phyloP scores from a whole-genome alignment of 2,329 filamentous ascomycete species.

The Penicillium brasilianum region DNA sequence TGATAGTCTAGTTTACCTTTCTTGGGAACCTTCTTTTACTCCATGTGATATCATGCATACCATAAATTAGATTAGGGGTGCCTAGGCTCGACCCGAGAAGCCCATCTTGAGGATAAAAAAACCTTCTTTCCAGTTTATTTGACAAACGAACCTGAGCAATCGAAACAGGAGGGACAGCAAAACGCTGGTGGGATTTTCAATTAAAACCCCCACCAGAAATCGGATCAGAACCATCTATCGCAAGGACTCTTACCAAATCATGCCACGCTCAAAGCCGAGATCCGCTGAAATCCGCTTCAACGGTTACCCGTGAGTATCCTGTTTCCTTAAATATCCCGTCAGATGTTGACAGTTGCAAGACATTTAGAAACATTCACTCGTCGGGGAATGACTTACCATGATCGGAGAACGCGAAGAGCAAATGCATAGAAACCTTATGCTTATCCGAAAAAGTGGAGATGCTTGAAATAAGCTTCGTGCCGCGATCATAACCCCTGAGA shows the following conservation, averaged over 20 bases:
- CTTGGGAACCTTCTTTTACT: conserved; percentile 1
- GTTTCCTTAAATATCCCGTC: not conserved
- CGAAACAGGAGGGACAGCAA: not conserved
- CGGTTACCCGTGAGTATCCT: not conserved
- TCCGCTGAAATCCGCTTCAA: not conserved
- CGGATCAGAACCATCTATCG: not conserved
- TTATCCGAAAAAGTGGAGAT: conserved; percentile 1
- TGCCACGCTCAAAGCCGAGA: not conserved
- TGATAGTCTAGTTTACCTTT: conserved; percentile 8
- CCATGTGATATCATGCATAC: not conserved
- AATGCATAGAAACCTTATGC: conserved; percentile 1
- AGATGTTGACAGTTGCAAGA: not conserved
- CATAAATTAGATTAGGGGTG: not conserved
- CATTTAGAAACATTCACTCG: not conserved
- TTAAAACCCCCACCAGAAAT: not conserved
- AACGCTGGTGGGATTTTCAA: not conserved
- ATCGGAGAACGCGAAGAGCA: conserved; percentile 4
- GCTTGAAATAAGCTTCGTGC: conserved; percentile 10
- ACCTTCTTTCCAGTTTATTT: not conserved
- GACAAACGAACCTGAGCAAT: not conserved
- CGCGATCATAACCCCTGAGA: conserved; percentile 10
- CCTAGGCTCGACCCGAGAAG: not conserved
- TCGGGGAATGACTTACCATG: not conserved
- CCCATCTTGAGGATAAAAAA: not conserved
- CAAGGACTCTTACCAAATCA: not conserved